phyloP scores from a whole-genome alignment of 2,329 filamentous ascomycete species.

The Aspergillus latus region DNA sequence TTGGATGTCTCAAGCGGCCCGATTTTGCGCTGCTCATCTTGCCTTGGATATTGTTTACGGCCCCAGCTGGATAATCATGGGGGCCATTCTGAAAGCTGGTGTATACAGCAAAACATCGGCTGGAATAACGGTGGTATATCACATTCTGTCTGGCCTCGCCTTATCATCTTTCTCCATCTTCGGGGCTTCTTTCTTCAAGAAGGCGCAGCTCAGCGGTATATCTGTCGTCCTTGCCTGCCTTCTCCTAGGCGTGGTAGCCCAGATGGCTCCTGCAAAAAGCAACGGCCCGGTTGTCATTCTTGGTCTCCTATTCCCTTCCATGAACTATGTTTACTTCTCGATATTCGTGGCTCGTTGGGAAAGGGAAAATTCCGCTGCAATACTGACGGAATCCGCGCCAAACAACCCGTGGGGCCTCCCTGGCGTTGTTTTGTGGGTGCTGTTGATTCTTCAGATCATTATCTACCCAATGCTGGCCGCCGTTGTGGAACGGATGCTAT shows the following conservation, averaged over 20 bases:
- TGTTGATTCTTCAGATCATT: conserved; percentile 74
- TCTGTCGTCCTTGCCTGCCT: conserved; percentile 70
- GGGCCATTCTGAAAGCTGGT: conserved; percentile 60
- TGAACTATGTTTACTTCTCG: conserved; percentile 81
- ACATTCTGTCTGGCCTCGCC: conserved; percentile 72
- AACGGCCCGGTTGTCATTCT: conserved; percentile 68
- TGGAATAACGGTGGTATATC: conserved; percentile 69
- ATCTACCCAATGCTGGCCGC: conserved; percentile 74
- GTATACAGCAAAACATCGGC: conserved; percentile 65
- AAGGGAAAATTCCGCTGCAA: conserved; percentile 57
- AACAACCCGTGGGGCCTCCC: conserved; percentile 66
- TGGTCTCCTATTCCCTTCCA: conserved; percentile 77
- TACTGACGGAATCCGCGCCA: conserved; percentile 64
- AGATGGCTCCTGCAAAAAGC: conserved; percentile 62
- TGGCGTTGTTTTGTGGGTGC: conserved; percentile 74
- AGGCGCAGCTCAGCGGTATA: conserved; percentile 84
- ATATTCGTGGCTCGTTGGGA: conserved; percentile 77
- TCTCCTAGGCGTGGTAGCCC: conserved; percentile 76
- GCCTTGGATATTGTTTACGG: conserved; percentile 78
- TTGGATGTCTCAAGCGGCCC: conserved; percentile 75
- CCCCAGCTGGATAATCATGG: conserved; percentile 79
- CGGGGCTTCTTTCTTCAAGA: conserved; percentile 79
- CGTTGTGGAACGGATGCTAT: conserved; percentile 69
- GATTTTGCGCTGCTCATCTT: conserved; percentile 74
- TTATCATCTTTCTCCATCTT: conserved; percentile 79